Evolutionary conservation across 441 rosid species (phyloP).

Genomic region (Syzygium syzygioides): DNA sequence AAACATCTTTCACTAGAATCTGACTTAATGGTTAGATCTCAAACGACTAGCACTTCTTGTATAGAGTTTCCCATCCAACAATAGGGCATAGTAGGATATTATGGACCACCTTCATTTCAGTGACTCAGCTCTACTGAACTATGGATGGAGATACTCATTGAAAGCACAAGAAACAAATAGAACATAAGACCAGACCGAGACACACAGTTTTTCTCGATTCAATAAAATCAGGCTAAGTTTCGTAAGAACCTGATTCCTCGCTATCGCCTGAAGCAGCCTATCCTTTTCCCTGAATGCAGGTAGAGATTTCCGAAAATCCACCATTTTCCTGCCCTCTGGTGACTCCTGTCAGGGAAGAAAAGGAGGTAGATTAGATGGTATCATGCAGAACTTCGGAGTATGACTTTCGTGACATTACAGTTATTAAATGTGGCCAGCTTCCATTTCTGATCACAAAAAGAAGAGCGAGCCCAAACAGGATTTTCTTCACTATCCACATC

Average conservation of each 20-base stretch:
- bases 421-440: not conserved
- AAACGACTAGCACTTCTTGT: not conserved
- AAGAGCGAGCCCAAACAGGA: not conserved
- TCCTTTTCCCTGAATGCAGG: conserved; percentile 93
- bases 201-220: not conserved
- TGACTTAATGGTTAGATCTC: not conserved
- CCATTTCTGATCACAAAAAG: not conserved
- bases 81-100: not conserved
- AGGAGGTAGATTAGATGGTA: not conserved
- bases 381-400: not conserved
- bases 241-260: conserved; percentile 79
- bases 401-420: not conserved
- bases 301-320: conserved; percentile 74
- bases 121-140: not conserved
- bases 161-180: not conserved
- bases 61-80: not conserved
- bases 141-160: not conserved
- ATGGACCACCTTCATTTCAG: not conserved
- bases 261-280: conserved; percentile 91
- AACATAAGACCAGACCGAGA: not conserved
- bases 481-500: not conserved
- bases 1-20: not conserved
- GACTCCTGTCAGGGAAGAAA: conserved; percentile 49
- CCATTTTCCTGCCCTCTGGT: conserved; percentile 81
- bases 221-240: not conserved